Percentiles rank a stretch among this genome's conserved stretches.
phyloP scores from a whole-genome alignment of 768 basidiomycete genomes.

The Cytidiella melzeri region DNA sequence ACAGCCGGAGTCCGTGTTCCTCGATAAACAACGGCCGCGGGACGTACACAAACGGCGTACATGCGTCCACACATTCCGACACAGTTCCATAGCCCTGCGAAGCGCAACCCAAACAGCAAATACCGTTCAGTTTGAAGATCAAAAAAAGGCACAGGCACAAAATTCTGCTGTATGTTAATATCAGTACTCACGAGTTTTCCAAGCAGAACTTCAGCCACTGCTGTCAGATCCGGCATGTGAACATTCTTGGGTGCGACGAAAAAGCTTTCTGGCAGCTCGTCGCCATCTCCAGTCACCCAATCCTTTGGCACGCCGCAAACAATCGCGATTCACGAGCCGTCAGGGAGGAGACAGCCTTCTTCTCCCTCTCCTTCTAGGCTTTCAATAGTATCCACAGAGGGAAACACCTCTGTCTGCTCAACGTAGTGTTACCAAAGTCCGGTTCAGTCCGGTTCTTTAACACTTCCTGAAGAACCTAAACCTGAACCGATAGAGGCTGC shows the following conservation, averaged over 20 bases:
- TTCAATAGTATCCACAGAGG: background rate
- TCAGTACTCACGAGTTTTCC: constrained; percentile 62
- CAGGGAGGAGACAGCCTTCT: constrained; percentile 48
- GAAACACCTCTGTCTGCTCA: constrained; percentile 10
- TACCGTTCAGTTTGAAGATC: constrained; percentile 2
- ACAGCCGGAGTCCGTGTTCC: constrained; percentile 65
- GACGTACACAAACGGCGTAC: constrained; percentile 76
- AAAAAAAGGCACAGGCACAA: background rate
- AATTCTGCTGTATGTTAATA: background rate
- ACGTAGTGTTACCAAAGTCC: too few species aligned
- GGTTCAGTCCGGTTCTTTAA: too few species aligned
- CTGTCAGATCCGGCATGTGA: constrained; percentile 80
- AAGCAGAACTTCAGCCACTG: constrained; percentile 65
- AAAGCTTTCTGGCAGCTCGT: constrained; percentile 57
- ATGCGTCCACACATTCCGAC: constrained; percentile 70
- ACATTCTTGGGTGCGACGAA: constrained; percentile 72
- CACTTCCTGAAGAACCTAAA: too few species aligned
- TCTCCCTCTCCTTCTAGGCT: background rate
- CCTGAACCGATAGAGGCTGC: too few species aligned
- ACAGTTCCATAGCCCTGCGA: constrained; percentile 75
- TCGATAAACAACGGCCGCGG: constrained; percentile 77
- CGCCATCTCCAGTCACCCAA: constrained; percentile 25
- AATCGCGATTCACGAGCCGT: constrained; percentile 69
- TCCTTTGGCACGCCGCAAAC: constrained; percentile 67
- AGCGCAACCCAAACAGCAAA: too few species aligned